Percentiles rank a stretch among this genome's conserved stretches.
These are phyloP conservation scores for Pythium vanterpoolii DNA, from an alignment of 352 stramenopile genomes.

Conservation along the genomic window DNA sequence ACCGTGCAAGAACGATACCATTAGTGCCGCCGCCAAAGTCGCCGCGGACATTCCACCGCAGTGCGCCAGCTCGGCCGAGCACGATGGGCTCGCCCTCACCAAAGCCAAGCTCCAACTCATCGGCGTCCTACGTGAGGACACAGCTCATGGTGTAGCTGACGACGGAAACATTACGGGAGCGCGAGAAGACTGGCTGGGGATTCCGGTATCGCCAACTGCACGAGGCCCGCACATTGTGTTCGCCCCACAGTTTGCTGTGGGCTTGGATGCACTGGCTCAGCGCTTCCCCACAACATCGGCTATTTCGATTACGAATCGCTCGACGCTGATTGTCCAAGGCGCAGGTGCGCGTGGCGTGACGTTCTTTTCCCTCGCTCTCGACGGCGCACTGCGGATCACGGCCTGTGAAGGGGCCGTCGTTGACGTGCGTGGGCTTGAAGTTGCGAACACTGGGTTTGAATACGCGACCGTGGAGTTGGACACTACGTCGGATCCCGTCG, in stretches of 20 bases:
- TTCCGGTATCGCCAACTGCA: conserved; percentile 33
- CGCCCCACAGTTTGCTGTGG: conserved; percentile 25
- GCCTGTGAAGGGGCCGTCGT: conserved; percentile 44
- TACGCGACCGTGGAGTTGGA: conserved; percentile 29
- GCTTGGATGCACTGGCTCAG: not conserved
- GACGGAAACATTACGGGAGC: conserved; percentile 11
- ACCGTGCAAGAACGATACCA: conserved; percentile 69
- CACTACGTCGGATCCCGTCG: conserved; percentile 23
- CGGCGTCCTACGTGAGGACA: conserved; percentile 7
- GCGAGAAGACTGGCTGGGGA: conserved; percentile 37
- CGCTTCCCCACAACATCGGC: conserved; percentile 9
- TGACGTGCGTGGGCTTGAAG: conserved; percentile 33
- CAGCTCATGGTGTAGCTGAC: too few relatives aligned
- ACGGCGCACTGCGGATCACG: conserved; percentile 48
- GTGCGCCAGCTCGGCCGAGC: conserved; percentile 57
- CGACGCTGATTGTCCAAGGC: conserved; percentile 53
- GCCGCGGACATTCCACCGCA: conserved; percentile 55
- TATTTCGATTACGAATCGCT: conserved; percentile 44
- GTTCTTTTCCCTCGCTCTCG: conserved; percentile 37
- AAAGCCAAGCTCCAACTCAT: conserved; percentile 33
- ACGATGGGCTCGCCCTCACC: conserved; percentile 59
- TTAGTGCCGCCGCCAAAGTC: conserved; percentile 47
- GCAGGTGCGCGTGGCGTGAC: conserved; percentile 25
- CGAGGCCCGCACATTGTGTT: conserved; percentile 47
- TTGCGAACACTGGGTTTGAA: conserved; percentile 47